A percentile compares a stretch with the other conserved stretches of the same genome.
These are phyloP conservation scores for Hansfordia pulvinata DNA, from an alignment of 2,329 filamentous ascomycete genomes.

Conservation along the genomic window DNA sequence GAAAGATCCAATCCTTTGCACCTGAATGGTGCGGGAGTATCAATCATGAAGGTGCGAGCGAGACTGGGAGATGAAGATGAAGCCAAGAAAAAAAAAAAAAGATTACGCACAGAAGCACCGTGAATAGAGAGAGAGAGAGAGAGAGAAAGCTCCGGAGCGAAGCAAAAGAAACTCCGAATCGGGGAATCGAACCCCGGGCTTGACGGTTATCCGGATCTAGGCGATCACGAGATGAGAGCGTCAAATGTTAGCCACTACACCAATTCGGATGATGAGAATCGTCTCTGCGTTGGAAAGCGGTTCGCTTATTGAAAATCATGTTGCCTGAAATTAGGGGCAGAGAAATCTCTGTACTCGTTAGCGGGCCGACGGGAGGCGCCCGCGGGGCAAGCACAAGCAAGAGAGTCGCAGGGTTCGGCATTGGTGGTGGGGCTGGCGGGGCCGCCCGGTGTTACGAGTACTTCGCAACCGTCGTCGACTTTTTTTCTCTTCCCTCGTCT, in stretches of 20 bases:
- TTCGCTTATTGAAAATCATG: background rate
- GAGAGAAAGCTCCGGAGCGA: no score
- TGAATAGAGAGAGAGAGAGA: no score
- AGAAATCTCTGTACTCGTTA: background rate
- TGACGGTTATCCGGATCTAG: slow-evolving; percentile 5
- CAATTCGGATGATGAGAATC: slow-evolving; percentile 15
- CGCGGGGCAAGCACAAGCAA: background rate
- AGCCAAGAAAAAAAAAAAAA: no score
- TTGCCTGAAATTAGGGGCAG: background rate
- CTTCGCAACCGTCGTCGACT: no score
- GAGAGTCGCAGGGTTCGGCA: no score
- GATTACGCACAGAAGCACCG: no score
- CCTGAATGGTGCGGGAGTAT: no score
- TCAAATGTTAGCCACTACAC: slow-evolving; percentile 21
- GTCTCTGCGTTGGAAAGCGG: slow-evolving; percentile 2
- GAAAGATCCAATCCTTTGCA: no score
- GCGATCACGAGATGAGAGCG: slow-evolving; percentile 13
- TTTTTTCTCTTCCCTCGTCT: no score
- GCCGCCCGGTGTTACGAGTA: background rate
- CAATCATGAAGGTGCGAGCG: no score
- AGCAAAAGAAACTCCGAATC: slow-evolving; percentile 11
- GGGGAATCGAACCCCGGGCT: slow-evolving; percentile 17
- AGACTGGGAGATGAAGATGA: no score
- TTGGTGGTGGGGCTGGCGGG: background rate
- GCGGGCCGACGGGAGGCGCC: background rate